A percentile compares a stretch with the other conserved stretches of the same genome.
Conservation (phyloP, 768 basidiomycete genomes). For the Lentinula edodes region DNA sequence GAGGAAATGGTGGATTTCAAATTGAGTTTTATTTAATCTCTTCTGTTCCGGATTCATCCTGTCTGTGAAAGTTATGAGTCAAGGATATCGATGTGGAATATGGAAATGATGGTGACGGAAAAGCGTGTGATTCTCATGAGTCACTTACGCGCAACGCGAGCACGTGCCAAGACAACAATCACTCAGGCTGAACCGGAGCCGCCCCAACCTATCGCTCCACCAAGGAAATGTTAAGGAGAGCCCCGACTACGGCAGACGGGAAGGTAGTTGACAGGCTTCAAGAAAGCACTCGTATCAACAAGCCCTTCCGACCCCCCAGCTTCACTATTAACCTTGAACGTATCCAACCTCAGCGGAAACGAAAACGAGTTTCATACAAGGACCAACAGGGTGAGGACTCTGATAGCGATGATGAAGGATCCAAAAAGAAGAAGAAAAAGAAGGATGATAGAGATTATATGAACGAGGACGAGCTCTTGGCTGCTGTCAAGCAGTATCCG, state of each 20-base stretch:
- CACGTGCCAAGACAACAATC: too few relatives aligned
- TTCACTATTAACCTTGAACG: constrained; percentile 38
- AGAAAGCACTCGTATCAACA: constrained; percentile 68
- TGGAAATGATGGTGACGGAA: too few relatives aligned
- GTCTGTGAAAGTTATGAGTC: too few relatives aligned
- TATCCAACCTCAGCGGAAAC: constrained; percentile 68
- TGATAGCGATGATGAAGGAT: constrained; percentile 49
- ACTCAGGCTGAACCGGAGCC: too few relatives aligned
- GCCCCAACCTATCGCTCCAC: too few relatives aligned
- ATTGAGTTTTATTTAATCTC: too few relatives aligned
- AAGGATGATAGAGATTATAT: constrained; percentile 55
- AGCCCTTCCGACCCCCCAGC: constrained; percentile 78
- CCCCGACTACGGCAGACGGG: constrained; percentile 67
- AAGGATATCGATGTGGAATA: too few relatives aligned
- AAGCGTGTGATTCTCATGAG: too few relatives aligned
- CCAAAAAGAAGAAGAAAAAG: constrained; percentile 63
- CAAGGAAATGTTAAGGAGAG: constrained; percentile 56
- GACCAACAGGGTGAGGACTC: constrained; percentile 55
- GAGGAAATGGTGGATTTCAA: too few relatives aligned
- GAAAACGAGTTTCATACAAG: constrained; percentile 86
- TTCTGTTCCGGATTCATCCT: too few relatives aligned
- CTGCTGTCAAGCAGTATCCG: constrained; percentile 65
- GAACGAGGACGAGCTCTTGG: constrained; percentile 58
- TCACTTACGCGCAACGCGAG: too few relatives aligned
- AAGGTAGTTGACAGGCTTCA: constrained; percentile 60